Conservation (phyloP, 371 early-diverging fungal species). For the Apophysomyces variabilis region DNA sequence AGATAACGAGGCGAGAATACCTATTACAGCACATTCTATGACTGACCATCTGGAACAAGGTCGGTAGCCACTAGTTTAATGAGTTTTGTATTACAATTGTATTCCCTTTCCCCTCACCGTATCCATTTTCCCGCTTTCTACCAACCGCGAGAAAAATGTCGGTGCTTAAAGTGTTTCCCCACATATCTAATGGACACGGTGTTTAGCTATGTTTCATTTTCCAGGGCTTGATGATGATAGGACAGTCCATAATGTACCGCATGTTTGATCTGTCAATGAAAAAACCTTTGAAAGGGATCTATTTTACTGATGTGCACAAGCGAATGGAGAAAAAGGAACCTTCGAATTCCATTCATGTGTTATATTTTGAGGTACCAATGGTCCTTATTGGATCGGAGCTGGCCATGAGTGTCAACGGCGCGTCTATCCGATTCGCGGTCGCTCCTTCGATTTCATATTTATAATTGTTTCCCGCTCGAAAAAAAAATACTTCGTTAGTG, state of each 20-base stretch:
- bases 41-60: no score
- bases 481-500: background rate
- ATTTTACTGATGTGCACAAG: no score
- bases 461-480: no score
- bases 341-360: background rate
- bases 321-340: no score
- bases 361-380: background rate
- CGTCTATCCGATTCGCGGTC: background rate
- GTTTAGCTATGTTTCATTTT: background rate
- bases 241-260: no score
- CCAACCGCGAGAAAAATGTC: slow-evolving; percentile 1
- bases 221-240: no score
- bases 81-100: background rate
- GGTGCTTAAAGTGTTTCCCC: slow-evolving; percentile 3
- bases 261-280: no score
- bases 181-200: background rate
- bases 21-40: no score
- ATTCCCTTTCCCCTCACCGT: background rate
- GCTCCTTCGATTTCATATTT: background rate
- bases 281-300: no score
- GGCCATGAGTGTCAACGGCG: background rate
- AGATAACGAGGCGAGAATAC: no score
- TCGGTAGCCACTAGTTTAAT: background rate
- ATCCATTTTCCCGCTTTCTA: background rate
- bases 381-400: background rate